Evolutionary conservation across 768 basidiomycete species (phyloP).

Genomic region (Lactifluus subvellereus): DNA sequence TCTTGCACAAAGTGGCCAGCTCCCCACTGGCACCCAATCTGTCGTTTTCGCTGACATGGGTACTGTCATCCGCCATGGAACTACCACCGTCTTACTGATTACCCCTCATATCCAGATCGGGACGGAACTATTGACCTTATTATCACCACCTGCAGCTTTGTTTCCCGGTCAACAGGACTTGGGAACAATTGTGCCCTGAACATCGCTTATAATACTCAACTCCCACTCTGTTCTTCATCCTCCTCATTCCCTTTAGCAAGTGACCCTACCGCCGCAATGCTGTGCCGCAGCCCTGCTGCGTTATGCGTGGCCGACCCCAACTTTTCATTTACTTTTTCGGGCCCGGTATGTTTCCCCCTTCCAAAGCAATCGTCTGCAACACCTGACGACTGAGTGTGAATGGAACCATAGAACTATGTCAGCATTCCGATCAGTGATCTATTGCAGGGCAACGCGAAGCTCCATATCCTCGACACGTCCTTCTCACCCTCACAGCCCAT

Average conservation of each 20-base stretch:
- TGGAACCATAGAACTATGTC: slow-evolving; percentile 50
- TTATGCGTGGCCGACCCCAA: slow-evolving; percentile 76
- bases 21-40: slow-evolving; percentile 72
- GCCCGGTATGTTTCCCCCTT: slow-evolving; percentile 6
- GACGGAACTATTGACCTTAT: slow-evolving; percentile 97
- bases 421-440: slow-evolving; percentile 60
- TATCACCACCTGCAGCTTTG: slow-evolving; percentile 73
- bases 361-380: no score
- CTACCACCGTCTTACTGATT: not conserved
- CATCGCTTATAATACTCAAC: slow-evolving; percentile 90
- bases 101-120: slow-evolving; percentile 49
- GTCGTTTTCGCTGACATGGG: slow-evolving; percentile 91
- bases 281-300: slow-evolving; percentile 70
- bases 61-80: slow-evolving; percentile 30
- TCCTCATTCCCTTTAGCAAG: slow-evolving; percentile 45
- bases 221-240: slow-evolving; percentile 65
- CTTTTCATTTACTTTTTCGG: slow-evolving; percentile 59
- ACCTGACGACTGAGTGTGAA: not conserved
- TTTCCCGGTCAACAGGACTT: slow-evolving; percentile 62
- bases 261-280: slow-evolving; percentile 28
- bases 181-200: slow-evolving; percentile 79
- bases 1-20: slow-evolving; percentile 55
- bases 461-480: slow-evolving; percentile 67
- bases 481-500: slow-evolving; percentile 65
- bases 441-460: slow-evolving; percentile 40